Evolutionary conservation across 2,329 filamentous ascomycete species (phyloP).

Genomic region (Ploettnerulaceae sp.): DNA sequence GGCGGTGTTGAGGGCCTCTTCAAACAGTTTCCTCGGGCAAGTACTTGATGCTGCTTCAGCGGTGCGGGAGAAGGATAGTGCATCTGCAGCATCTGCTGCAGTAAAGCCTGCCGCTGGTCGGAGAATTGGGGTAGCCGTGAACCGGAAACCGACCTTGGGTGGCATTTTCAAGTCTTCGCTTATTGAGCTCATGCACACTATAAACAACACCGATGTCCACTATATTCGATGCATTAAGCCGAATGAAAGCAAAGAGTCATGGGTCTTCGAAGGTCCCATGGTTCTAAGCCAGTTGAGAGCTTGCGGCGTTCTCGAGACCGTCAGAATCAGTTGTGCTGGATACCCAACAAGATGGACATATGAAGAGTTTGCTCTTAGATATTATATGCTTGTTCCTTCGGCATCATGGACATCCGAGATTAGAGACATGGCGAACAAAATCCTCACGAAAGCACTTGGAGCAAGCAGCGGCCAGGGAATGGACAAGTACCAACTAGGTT

Average conservation of each 20-base stretch:
- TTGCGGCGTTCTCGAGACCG: constrained; percentile 97
- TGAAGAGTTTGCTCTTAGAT: constrained; percentile 93
- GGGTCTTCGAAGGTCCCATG: constrained; percentile 99
- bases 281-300: constrained; percentile 94
- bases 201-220: constrained; percentile 96
- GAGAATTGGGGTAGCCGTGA: constrained; percentile 86
- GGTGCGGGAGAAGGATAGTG: constrained; percentile 83
- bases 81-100: constrained; percentile 59
- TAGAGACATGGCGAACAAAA: constrained; percentile 87
- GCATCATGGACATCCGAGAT: constrained; percentile 90
- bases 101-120: constrained; percentile 76
- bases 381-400: constrained; percentile 96
- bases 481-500: constrained; percentile 95
- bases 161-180: constrained; percentile 98
- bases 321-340: constrained; percentile 93
- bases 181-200: constrained; percentile 96
- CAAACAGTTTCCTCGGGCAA: constrained; percentile 77
- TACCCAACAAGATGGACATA: constrained; percentile 99
- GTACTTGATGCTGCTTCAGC: constrained; percentile 81
- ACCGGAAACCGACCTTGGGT: constrained; percentile 93
- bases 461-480: constrained; percentile 66
- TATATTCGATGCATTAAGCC: constrained; percentile 99
- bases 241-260: constrained; percentile 92
- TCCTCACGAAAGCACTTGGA: constrained; percentile 82
- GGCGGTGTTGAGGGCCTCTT: constrained; percentile 80